phyloP scores from a whole-genome alignment of 2,329 filamentous ascomycete species.

The Microdochium nivale region DNA sequence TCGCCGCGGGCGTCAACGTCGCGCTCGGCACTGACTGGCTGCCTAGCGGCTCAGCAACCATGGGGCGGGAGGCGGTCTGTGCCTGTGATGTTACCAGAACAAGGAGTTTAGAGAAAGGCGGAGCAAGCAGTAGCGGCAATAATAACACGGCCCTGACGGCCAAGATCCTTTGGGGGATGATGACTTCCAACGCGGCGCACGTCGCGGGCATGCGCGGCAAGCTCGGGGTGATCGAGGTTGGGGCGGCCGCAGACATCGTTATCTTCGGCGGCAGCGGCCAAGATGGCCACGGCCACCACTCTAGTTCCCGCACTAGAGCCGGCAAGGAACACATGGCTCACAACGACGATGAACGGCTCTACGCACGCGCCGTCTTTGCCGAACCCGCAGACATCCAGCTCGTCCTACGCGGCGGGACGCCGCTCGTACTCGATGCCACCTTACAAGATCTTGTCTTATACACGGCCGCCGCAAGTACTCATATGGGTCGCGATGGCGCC shows the following conservation, averaged over 20 bases:
- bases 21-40: conserved; percentile 21
- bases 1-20: conserved; percentile 15
- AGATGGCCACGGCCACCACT: neutral
- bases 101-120: too few relatives aligned
- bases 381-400: conserved; percentile 14
- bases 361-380: conserved; percentile 12
- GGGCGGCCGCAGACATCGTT: conserved; percentile 33
- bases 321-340: neutral
- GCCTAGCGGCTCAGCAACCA: conserved; percentile 17
- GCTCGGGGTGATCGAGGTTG: conserved; percentile 30
- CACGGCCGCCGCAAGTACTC: too few relatives aligned
- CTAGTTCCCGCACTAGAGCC: conserved; percentile 1
- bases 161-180: conserved; percentile 21
- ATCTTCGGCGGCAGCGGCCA: conserved; percentile 22
- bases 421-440: neutral
- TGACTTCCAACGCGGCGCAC: conserved; percentile 32
- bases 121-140: too few relatives aligned
- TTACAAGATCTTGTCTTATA: neutral
- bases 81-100: conserved; percentile 5
- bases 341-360: conserved; percentile 1
- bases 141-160: conserved; percentile 6
- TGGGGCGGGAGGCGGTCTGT: conserved; percentile 15
- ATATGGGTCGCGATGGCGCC: too few relatives aligned
- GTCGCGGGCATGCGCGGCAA: conserved; percentile 27
- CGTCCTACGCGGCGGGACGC: conserved; percentile 14